Base-by-base conservation (phyloP, 495 filamentous ascomycete species). In the Amphirosellinia nigrospora region DNA sequence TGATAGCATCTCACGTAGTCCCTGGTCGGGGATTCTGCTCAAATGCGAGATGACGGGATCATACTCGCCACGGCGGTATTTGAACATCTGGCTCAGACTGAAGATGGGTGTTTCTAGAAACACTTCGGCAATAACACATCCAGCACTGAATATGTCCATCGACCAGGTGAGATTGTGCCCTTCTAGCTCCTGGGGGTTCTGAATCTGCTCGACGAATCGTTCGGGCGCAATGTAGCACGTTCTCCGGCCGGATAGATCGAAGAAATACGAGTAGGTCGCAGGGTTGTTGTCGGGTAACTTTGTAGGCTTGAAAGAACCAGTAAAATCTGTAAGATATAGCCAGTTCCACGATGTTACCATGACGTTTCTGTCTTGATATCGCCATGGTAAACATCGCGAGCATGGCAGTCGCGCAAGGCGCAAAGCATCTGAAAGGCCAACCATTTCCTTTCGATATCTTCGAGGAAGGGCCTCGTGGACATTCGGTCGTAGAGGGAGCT, bases 281-380 rank as follows among this genome's bases (percentile, higher is more conserved):
- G 96, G 96, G 73, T 99, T 98, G 75, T 98, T 95, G 74, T 97
- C 94, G 21, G 96, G 96, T 39, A 99, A 85, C 79, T 92, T 96
- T 16, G 94, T 94, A 43, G 93, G 95, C 74, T 99, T 99, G 83
- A 97, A 98, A 1, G 92, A 92, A 4, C 93, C 92, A 26, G 96
- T 97, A 79, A 98, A 99, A 78, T 99, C 96, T 3, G 94, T 89
- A 13, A 99, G 88, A 78, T 98, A 98, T 16, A 99, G 89, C 96
- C 96, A 99, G 81, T 98, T 97, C 96, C 96, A 99, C 32, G 96
- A 97, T 0, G 96, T 99, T 50, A 98, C 94, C 60, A 99, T 84
- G 36, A 93, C 88, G 74, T 98, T 99, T 98, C 95, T 0, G 96
- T 94, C 81, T 99, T 99, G 81, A 99, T 98, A 78, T 99, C 96